These are phyloP conservation scores for Didymella glomerata DNA, from an alignment of 2,329 filamentous ascomycete species.

Conservation along the genomic window DNA sequence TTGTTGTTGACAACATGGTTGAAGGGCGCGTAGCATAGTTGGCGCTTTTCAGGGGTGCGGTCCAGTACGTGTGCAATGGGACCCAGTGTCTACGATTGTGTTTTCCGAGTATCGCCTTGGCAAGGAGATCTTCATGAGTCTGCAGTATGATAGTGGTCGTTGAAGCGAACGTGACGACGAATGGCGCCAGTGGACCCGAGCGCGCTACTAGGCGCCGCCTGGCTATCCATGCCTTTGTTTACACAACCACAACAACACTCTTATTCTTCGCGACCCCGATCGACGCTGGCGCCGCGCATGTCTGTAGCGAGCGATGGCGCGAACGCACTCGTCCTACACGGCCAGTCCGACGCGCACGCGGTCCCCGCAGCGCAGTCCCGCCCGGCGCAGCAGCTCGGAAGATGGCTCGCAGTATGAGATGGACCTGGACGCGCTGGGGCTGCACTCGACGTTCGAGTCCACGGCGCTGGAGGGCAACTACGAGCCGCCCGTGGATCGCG, in stretches of 20 bases:
- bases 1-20: background rate
- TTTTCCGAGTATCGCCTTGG: background rate
- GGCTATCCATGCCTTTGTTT: background rate
- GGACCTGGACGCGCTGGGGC: conserved; percentile 50
- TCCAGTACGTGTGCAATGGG: background rate
- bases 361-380: conserved; percentile 40
- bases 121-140: background rate
- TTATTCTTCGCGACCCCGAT: background rate
- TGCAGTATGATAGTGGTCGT: background rate
- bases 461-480: conserved; percentile 41
- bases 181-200: background rate
- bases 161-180: background rate
- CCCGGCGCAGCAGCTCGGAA: conserved; percentile 39
- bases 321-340: conserved; percentile 47
- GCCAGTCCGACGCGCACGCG: conserved; percentile 42
- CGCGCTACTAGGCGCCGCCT: background rate
- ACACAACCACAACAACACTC: background rate
- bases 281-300: conserved; percentile 2
- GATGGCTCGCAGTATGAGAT: conserved; percentile 51
- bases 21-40: background rate
- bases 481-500: conserved; percentile 45
- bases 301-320: conserved; percentile 39
- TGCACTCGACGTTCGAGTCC: conserved; percentile 48
- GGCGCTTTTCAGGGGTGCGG: background rate
- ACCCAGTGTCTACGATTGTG: background rate